A percentile compares a stretch with the other conserved stretches of the same genome.
These are phyloP conservation scores for Neoboletus subvelutipes DNA, from an alignment of 768 basidiomycete species.

Conservation along the genomic window DNA sequence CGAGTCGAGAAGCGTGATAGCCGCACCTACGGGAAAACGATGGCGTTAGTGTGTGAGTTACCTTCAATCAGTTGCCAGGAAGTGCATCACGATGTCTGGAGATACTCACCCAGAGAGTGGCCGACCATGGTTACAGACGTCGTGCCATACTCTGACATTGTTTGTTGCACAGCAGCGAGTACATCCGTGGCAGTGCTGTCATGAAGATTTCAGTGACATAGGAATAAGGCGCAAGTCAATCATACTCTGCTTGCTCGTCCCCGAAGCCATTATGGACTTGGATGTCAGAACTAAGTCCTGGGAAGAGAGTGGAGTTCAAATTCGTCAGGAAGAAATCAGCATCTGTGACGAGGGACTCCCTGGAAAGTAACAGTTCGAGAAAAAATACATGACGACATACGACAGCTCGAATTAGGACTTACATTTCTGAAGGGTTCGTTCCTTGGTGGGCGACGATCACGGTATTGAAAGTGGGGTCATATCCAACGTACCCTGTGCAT, in stretches of 20 bases:
- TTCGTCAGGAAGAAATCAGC: conserved; percentile 34
- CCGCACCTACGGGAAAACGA: conserved; percentile 29
- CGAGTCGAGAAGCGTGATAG: conserved; percentile 38
- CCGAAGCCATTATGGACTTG: conserved; percentile 49
- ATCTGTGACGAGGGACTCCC: conserved; percentile 43
- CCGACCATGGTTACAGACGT: conserved; percentile 45
- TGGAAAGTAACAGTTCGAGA: conserved; percentile 9
- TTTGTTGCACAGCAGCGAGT: conserved; percentile 44
- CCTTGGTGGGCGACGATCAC: conserved; percentile 42
- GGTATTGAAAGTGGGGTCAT: conserved; percentile 37
- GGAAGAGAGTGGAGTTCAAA: conserved; percentile 46
- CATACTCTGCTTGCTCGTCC: conserved; percentile 43
- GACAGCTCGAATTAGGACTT: not conserved
- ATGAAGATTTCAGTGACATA: not conserved
- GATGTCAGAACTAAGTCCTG: conserved; percentile 43
- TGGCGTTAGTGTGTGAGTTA: not conserved
- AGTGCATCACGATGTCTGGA: not conserved
- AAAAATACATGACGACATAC: not conserved
- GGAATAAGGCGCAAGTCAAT: conserved; percentile 6
- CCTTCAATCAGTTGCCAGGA: not conserved
- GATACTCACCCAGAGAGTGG: conserved; percentile 39
- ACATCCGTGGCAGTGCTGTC: conserved; percentile 40
- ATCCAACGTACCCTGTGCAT: conserved; percentile 53
- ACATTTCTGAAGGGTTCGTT: conserved; percentile 34
- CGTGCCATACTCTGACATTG: conserved; percentile 36